Evolutionary conservation across 1,284 basidiomycete genomes (phyloP), one percentile per base, ranked within the genome.

Genomic region (Ceratobasidium sp.): DNA sequence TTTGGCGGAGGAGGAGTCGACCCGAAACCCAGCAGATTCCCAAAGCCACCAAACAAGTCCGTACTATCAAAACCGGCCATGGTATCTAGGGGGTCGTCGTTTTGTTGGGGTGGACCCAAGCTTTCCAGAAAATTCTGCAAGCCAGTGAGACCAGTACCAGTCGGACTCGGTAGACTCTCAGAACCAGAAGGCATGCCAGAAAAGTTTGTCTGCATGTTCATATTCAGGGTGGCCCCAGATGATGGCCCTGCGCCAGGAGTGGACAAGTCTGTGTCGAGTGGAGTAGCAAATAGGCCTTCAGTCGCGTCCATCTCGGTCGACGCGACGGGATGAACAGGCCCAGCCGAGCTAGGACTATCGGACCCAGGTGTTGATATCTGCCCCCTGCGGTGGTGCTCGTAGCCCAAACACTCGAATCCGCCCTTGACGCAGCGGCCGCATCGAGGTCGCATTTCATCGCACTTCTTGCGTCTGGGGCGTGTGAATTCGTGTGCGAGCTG

Each of bases 111-210:
- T 19, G 66, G 66, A 24, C 68, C 68, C 43, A 72, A 51, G 56
- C 68, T 72, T 27, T 72, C 68, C 19, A 72, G 46, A 29, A 72
- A 72, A 46, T 43, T 72, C 31, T 72, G 68, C 39, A 72, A n/a
- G 43, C 68, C 68, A 16, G 54, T 72, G 68, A 72, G 56, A 14
- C 68, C 68, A 43, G 68, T 72, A 22, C 68, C 68, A 27, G 39
- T 72, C 14, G 68, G 68, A 54, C 68, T 72, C 29, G 27, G 56
- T 16, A 72, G 43, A 37, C 29, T 49, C 16, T 43, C 68, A 49
- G 54, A 27, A 51, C 53, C 41, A 29, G 68, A 49, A 41, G 29
- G 27, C 43, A 72, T 39, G 2, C 46, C 56, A 72, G 68, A 51
- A 49, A 61, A 72, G 41, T 39, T 39, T 14, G 53, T 53, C 54